A percentile compares a stretch with the other conserved stretches of the same genome.
These are phyloP conservation scores for Xylaria multiplex DNA, from an alignment of 2,329 filamentous ascomycete genomes.

Conservation along the genomic window DNA sequence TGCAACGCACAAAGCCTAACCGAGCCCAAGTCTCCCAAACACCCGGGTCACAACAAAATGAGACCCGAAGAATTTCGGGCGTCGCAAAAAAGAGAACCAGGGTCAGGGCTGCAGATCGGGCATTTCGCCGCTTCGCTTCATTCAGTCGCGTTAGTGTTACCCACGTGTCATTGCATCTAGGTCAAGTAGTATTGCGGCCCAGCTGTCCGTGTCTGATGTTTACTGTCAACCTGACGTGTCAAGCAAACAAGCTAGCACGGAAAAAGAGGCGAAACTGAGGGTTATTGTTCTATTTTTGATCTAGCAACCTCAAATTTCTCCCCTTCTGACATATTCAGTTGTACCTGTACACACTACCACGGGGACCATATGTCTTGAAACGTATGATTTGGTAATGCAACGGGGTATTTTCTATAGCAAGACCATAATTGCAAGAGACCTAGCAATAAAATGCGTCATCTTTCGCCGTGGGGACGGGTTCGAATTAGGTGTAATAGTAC, in stretches of 20 bases:
- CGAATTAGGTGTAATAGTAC: neutral
- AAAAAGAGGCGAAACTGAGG: neutral
- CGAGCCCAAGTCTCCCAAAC: neutral
- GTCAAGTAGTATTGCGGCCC: neutral
- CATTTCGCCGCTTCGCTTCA: neutral
- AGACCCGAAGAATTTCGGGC: neutral
- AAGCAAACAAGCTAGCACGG: neutral
- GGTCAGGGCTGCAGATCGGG: constrained; percentile 6
- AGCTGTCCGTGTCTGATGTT: neutral
- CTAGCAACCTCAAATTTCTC: neutral
- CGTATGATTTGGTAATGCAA: neutral
- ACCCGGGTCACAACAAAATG: neutral
- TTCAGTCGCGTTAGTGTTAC: neutral
- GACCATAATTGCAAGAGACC: neutral
- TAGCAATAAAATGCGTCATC: neutral
- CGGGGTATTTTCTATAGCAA: constrained; percentile 18
- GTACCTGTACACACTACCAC: neutral
- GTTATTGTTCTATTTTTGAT: neutral
- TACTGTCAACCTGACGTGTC: neutral
- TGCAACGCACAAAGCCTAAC: neutral
- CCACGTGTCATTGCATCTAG: neutral
- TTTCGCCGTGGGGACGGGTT: neutral
- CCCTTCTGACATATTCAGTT: neutral
- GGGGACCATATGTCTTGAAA: neutral
- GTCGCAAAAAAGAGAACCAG: neutral